Base-by-base conservation (phyloP, 2,329 filamentous ascomycete species). In the Monilinia vaccinii-corymbosi region DNA sequence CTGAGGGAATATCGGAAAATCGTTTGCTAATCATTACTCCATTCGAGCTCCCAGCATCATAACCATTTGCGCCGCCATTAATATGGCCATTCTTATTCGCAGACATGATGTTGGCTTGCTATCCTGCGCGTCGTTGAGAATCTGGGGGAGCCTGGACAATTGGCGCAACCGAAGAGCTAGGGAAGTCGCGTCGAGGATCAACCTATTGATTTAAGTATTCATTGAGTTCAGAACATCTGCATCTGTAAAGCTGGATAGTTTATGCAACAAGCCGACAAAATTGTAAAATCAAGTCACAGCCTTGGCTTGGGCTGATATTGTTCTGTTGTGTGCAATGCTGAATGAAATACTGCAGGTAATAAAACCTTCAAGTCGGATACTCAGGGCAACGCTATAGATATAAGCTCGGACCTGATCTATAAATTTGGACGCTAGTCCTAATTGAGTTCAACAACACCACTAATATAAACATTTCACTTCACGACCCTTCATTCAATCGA, bases 1-100 rank as follows among this genome's bases (percentile, higher is more conserved):
- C 81, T 18, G 79, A 77, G 56, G 84, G 83, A 63, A 87, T 85
- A 65, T 86, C 81, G 62, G 81, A 80, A 71, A 86, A 87, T 65
- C 84, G 81, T 55, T 70, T 71, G 66, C 67, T 71, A 52, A 68
- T 56, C 46, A 69, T 66, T 60, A 60, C 62, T 52, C 65, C 61
- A 49, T 60, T 61, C 40, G 66, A 63, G 28, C 38, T 47, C n/a
- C 48, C 40, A 5, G 53, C 59, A 38, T 63, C 63, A 58, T 65
- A 58, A 18, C 69, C 67, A 61, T 71, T 71, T 34, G 66, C 49
- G 25, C 64, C 67, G 6, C 67, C 64, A 65, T 70, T 68, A 3
- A 51, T 28, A 51, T 66, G 63, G n/a, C 65, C 66, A 52, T 68
- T 68, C 32, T 53, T 64, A 32, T 58, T 58, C 42, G 68, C 53